Evolutionary conservation across 1,284 basidiomycete genomes (phyloP).

Genomic region (Puccinia triticina): DNA sequence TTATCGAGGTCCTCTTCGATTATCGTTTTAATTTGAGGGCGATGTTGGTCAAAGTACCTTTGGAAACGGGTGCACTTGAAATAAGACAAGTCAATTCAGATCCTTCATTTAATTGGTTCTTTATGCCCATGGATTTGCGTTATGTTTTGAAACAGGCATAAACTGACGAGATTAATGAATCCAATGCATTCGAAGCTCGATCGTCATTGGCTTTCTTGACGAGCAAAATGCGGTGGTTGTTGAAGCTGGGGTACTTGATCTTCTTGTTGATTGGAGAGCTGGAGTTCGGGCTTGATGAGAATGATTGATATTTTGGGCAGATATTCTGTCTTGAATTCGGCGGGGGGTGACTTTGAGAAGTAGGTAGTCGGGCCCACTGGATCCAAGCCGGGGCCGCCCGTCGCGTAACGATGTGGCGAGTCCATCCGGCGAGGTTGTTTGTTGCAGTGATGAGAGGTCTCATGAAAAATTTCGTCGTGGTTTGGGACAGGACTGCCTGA

Average conservation of each 20-base stretch:
- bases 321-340: neutral
- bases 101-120: too few species aligned
- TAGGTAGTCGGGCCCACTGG: neutral
- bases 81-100: constrained; percentile 59
- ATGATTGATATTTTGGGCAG: neutral
- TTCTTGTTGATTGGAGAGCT: constrained; percentile 23
- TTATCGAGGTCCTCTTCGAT: constrained; percentile 67
- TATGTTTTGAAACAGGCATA: neutral
- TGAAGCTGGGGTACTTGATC: constrained; percentile 54
- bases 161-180: constrained; percentile 61
- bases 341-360: neutral
- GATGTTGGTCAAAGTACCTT: constrained; percentile 60
- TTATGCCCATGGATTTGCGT: too few species aligned
- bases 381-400: neutral
- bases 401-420: neutral
- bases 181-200: constrained; percentile 62
- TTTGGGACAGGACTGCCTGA: too few species aligned
- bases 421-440: neutral
- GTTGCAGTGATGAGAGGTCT: neutral
- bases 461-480: too few species aligned
- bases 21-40: constrained; percentile 74
- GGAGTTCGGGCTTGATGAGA: neutral
- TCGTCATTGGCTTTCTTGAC: constrained; percentile 64
- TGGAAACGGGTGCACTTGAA: constrained; percentile 55
- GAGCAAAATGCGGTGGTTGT: constrained; percentile 61